phyloP scores from a whole-genome alignment of 768 basidiomycete genomes.

The Terana coerulea region DNA sequence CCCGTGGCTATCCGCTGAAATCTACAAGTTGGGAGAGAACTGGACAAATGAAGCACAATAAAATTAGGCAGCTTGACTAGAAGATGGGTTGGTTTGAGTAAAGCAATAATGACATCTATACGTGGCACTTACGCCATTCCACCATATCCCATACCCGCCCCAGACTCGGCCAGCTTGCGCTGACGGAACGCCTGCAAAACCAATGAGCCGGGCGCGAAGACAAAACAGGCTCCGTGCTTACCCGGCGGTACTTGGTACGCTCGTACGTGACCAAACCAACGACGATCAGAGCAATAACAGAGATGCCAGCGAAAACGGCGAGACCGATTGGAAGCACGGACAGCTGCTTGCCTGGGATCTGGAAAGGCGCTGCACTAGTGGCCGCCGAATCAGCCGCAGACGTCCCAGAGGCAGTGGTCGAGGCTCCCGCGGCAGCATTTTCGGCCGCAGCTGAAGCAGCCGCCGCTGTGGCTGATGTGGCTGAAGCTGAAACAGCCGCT shows the following conservation, averaged over 20 bases:
- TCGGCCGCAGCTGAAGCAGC: conserved; percentile 6
- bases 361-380: conserved; percentile 39
- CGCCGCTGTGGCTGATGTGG: conserved; percentile 6
- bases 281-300: conserved; percentile 75
- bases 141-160: conserved; percentile 55
- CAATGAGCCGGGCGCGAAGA: conserved; percentile 1
- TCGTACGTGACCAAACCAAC: conserved; percentile 86
- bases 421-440: conserved; percentile 17
- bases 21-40: background rate
- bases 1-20: background rate
- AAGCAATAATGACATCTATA: background rate
- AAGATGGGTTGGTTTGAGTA: background rate
- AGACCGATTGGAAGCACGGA: conserved; percentile 80
- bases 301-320: conserved; percentile 81
- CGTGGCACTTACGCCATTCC: conserved; percentile 38
- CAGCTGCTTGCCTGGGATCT: conserved; percentile 68
- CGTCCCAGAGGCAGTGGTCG: conserved; percentile 31
- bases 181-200: conserved; percentile 62
- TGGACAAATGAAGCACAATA: conserved; percentile 6
- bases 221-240: conserved; percentile 26
- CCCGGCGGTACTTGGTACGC: conserved; percentile 83
- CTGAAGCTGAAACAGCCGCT: background rate
- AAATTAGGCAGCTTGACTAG: conserved; percentile 12
- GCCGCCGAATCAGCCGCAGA: conserved; percentile 29
- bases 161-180: conserved; percentile 67